phyloP scores from a whole-genome alignment of 371 early-diverging fungal species.

The Enterospora canceri region DNA sequence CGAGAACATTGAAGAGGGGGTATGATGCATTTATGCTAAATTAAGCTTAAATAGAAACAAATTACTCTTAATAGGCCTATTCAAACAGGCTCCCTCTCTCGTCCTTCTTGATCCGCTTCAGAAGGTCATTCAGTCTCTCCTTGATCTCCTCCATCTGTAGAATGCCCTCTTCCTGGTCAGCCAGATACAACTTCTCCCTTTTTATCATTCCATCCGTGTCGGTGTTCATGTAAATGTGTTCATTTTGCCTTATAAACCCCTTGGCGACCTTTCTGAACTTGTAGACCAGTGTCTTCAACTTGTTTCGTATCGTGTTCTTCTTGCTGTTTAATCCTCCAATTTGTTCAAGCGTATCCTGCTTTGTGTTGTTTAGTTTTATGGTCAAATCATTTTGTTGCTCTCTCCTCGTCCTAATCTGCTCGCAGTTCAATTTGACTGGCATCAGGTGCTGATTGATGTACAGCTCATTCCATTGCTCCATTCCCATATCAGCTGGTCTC shows the following conservation, averaged over 20 bases:
- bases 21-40: neutral
- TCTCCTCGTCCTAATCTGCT: conserved; percentile 29
- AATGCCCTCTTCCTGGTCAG: neutral
- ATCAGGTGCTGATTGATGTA: conserved; percentile 24
- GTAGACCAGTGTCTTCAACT: neutral
- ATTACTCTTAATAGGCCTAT: neutral
- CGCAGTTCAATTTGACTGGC: conserved; percentile 39
- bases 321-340: conserved; percentile 22
- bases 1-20: conserved; percentile 56
- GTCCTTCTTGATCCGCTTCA: neutral
- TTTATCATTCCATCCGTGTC: too few relatives aligned
- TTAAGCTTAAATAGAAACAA: neutral
- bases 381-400: conserved; percentile 28
- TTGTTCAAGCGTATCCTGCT: conserved; percentile 14
- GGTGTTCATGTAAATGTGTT: too few relatives aligned
- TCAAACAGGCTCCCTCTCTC: neutral
- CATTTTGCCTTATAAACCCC: too few relatives aligned
- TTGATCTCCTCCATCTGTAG: neutral
- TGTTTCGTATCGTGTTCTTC: conserved; percentile 4
- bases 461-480: conserved; percentile 35
- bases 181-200: neutral
- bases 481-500: conserved; percentile 32
- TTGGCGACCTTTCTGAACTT: neutral
- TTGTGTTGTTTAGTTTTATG: conserved; percentile 21
- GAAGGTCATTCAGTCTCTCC: neutral